Percentiles rank a stretch among this genome's conserved stretches.
These are phyloP conservation scores for Xanthoconium purpureum DNA, from an alignment of 768 basidiomycete species.

Conservation along the genomic window DNA sequence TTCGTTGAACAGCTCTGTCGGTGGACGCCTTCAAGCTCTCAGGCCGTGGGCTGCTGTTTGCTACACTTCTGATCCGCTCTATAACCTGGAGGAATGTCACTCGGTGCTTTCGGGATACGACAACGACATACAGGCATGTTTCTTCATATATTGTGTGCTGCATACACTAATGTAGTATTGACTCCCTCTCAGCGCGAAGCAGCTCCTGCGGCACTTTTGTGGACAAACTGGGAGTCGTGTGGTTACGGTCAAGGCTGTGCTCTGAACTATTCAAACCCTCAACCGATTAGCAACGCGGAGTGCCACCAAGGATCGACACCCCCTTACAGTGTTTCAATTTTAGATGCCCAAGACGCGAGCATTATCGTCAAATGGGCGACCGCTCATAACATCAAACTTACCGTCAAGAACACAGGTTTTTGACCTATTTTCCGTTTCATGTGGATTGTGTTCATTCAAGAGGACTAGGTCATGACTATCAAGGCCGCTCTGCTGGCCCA, in stretches of 20 bases:
- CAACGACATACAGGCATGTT: constrained; percentile 16
- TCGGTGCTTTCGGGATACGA: constrained; percentile 11
- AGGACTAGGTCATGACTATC: constrained; percentile 19
- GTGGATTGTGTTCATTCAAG: background rate
- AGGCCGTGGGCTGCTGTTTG: constrained; percentile 24
- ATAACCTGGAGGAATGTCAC: constrained; percentile 14
- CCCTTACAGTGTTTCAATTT: constrained; percentile 19
- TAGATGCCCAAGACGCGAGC: constrained; percentile 20
- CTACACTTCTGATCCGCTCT: constrained; percentile 19
- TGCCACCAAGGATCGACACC: constrained; percentile 23
- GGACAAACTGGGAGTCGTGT: constrained; percentile 25
- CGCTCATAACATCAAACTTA: constrained; percentile 18
- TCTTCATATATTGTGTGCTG: background rate
- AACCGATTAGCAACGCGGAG: constrained; percentile 1
- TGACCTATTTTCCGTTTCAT: background rate
- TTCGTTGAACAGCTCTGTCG: constrained; percentile 13
- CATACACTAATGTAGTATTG: background rate
- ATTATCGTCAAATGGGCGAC: constrained; percentile 19
- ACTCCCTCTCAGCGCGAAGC: constrained; percentile 17
- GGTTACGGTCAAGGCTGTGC: constrained; percentile 15
- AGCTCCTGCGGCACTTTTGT: constrained; percentile 17
- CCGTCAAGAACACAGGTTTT: constrained; percentile 23
- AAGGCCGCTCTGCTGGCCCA: constrained; percentile 23
- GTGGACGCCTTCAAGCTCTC: constrained; percentile 17
- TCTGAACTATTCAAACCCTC: constrained; percentile 18